Percentiles rank a stretch among this genome's conserved stretches.
Conservation (phyloP, 257 asterid species). For the Parsonsia alboflavescens region DNA sequence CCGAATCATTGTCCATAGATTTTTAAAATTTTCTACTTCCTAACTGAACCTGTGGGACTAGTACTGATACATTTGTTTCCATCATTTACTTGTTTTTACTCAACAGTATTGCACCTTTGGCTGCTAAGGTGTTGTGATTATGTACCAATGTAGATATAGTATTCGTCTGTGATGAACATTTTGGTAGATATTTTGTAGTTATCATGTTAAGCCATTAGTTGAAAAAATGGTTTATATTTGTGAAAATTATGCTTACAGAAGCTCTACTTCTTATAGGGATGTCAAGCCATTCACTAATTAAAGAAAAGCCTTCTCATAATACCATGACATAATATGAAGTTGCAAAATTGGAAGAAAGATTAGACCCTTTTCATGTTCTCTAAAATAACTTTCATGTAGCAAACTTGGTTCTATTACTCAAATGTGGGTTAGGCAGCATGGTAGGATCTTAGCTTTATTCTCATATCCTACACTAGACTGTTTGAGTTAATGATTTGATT, state of each 20-base stretch:
- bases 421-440: background rate
- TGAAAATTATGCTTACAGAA: background rate
- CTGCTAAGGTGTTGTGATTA: background rate
- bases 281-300: background rate
- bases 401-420: background rate
- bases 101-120: background rate
- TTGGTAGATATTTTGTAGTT: background rate
- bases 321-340: background rate
- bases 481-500: slow-evolving; percentile 16
- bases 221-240: background rate
- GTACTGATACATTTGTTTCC: background rate
- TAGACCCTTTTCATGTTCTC: background rate
- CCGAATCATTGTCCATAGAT: background rate
- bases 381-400: background rate
- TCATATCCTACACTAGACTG: background rate
- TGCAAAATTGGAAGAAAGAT: background rate
- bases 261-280: background rate
- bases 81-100: background rate
- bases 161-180: background rate
- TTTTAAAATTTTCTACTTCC: background rate
- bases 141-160: background rate
- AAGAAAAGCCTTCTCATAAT: background rate
- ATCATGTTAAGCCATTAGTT: background rate
- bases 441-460: background rate
- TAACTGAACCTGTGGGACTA: background rate